Percentiles rank a stretch among this genome's conserved stretches.
Conservation (phyloP, 2,329 filamentous ascomycete species). For the Neofusicoccum parvum region DNA sequence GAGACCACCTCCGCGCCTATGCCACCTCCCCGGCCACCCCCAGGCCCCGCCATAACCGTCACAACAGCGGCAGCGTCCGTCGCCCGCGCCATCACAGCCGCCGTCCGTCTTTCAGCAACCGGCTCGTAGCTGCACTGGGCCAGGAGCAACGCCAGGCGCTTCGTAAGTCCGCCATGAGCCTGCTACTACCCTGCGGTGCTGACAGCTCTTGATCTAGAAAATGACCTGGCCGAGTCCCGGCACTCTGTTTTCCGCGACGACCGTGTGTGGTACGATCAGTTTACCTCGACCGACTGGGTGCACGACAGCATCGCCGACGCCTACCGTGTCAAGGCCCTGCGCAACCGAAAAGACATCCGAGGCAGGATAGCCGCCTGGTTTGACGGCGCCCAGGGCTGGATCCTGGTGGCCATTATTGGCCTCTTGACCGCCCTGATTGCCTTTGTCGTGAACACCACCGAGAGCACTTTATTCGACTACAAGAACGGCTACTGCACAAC, state of each 20-base stretch:
- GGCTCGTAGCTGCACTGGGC: conserved; percentile 63
- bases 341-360: conserved; percentile 78
- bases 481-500: conserved; percentile 84
- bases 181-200: not conserved
- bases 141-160: conserved; percentile 53
- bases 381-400: conserved; percentile 91
- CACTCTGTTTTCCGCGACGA: conserved; percentile 73
- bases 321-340: conserved; percentile 80
- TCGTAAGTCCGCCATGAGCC: conserved; percentile 22
- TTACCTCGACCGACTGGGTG: conserved; percentile 97
- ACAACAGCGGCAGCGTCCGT: conserved; percentile 33
- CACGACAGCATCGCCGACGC: conserved; percentile 96
- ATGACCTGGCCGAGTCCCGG: conserved; percentile 65
- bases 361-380: conserved; percentile 77
- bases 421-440: conserved; percentile 82
- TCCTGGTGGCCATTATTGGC: conserved; percentile 87
- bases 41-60: conserved; percentile 40
- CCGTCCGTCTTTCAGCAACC: conserved; percentile 37
- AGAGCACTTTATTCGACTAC: conserved; percentile 82
- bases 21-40: conserved; percentile 45
- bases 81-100: conserved; percentile 31
- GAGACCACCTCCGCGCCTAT: conserved; percentile 43
- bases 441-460: conserved; percentile 85
- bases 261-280: conserved; percentile 97
- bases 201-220: conserved; percentile 30